phyloP scores from a whole-genome alignment of 2,329 filamentous ascomycete species.

The Hymenoscyphus scutula region DNA sequence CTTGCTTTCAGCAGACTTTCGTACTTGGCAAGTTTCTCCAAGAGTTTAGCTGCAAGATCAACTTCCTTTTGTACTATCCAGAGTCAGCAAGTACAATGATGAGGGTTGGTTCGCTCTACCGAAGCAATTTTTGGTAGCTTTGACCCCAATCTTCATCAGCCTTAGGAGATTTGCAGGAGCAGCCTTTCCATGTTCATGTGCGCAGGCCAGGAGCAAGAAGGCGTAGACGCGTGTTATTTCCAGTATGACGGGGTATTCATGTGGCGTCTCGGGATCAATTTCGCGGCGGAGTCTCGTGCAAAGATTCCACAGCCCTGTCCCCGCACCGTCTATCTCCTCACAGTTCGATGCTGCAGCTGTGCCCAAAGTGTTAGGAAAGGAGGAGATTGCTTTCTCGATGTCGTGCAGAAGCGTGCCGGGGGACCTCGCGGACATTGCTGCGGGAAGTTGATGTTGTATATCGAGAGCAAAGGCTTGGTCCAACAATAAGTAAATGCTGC shows the following conservation, averaged over 20 bases:
- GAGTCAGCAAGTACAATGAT: constrained; percentile 11
- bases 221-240: constrained; percentile 52
- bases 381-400: constrained; percentile 41
- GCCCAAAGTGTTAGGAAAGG: constrained; percentile 36
- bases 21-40: constrained; percentile 64
- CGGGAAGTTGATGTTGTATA: constrained; percentile 27
- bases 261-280: constrained; percentile 28
- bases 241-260: constrained; percentile 27
- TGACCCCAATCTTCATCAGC: constrained; percentile 65
- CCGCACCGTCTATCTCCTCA: constrained; percentile 53
- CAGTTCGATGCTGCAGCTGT: constrained; percentile 37
- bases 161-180: constrained; percentile 47
- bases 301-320: constrained; percentile 64
- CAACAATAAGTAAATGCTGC: constrained; percentile 6
- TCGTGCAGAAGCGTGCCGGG: constrained; percentile 38
- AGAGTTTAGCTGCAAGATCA: constrained; percentile 55
- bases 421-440: constrained; percentile 20
- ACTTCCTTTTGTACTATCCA: constrained; percentile 43
- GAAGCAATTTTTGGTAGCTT: constrained; percentile 62
- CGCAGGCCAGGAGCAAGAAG: constrained; percentile 65
- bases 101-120: constrained; percentile 38
- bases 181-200: constrained; percentile 40
- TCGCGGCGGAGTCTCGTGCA: constrained; percentile 52
- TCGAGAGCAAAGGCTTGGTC: constrained; percentile 29
- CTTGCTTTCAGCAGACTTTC: constrained; percentile 42